Conservation (phyloP, 1,139 yeast genomes). For the Lodderomyces elongisporus region DNA sequence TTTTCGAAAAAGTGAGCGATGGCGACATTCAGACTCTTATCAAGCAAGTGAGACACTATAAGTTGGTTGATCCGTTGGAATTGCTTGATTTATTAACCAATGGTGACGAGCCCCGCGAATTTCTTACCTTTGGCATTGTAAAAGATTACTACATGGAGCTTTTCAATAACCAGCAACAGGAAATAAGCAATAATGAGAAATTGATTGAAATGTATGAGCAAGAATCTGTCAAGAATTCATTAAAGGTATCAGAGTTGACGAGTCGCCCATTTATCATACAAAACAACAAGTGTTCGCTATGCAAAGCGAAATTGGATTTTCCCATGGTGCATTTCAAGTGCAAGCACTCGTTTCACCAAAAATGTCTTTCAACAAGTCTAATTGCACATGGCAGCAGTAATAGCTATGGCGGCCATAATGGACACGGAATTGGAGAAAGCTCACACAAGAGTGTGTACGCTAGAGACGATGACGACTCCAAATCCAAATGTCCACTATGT, state of each 20-base stretch:
- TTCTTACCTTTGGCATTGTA: constrained; percentile 68
- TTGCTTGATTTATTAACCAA: constrained; percentile 56
- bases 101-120: constrained; percentile 36
- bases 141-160: constrained; percentile 64
- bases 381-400: constrained; percentile 13
- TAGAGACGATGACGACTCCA: constrained; percentile 15
- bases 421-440: constrained; percentile 5
- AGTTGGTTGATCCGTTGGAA: constrained; percentile 70
- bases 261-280: constrained; percentile 65
- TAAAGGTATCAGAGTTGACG: constrained; percentile 48
- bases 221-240: constrained; percentile 57
- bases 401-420: constrained; percentile 1
- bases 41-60: constrained; percentile 46
- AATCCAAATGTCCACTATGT: constrained; percentile 64
- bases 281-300: constrained; percentile 65
- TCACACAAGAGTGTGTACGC: too few species aligned
- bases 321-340: constrained; percentile 87
- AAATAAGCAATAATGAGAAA: constrained; percentile 62
- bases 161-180: constrained; percentile 57
- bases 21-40: constrained; percentile 49
- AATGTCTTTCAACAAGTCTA: constrained; percentile 57
- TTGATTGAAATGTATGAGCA: constrained; percentile 63
- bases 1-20: constrained; percentile 45
- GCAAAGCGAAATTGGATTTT: constrained; percentile 63
- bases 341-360: constrained; percentile 80